Evolutionary conservation across 2,329 filamentous ascomycete species (phyloP), one percentile per base, ranked within the genome.

Genomic region (Coniella vitis): DNA sequence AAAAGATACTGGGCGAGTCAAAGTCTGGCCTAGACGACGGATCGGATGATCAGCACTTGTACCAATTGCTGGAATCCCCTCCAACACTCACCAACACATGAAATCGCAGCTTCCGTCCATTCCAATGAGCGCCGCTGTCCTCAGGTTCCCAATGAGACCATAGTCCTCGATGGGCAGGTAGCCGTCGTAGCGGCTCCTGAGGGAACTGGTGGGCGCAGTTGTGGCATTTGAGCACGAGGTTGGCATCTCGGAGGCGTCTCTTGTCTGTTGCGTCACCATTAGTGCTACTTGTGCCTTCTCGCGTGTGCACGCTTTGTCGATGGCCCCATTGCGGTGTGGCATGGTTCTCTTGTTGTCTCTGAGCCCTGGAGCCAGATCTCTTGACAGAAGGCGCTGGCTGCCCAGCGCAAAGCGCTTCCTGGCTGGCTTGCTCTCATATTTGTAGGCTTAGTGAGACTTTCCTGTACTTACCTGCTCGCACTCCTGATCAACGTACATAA

Each of bases 81-180:
- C n/a, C n/a, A n/a, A n/a, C n/a, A 55, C 73, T 64, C 60, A 81
- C 81, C 84, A 90, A 64, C 84, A 89, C 83, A 89, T 86, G 57
- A 82, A 87, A 61, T 88, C 86, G 49, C 90, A 65, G 55, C 83
- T 84, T 20, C 85, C 85, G 59, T 85, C 81, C 60, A 86, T 85
- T 55, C 83, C 84, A 19, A 87, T 75, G n/a, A 88, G 69, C 13
- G 85, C 84, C 68, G 83, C 87, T 1, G 85, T 90, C 58, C 83
- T 77, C 84, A 90, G 87, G 60, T 89, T 88, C 20, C 86, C 86
- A 58, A 90, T 87, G 65, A 90, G 76, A 48, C 86, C 86, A 72
- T 89, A 89, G 64, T 89, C 79, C 61, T 89, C 85, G 55, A 88
- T 86, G 40, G 76, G 76, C 22, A 79, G 69, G 57, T 79, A 80